Evolutionary conservation across 345 rosid genomes (phyloP).

Genomic region (Pugionium dolabratum): DNA sequence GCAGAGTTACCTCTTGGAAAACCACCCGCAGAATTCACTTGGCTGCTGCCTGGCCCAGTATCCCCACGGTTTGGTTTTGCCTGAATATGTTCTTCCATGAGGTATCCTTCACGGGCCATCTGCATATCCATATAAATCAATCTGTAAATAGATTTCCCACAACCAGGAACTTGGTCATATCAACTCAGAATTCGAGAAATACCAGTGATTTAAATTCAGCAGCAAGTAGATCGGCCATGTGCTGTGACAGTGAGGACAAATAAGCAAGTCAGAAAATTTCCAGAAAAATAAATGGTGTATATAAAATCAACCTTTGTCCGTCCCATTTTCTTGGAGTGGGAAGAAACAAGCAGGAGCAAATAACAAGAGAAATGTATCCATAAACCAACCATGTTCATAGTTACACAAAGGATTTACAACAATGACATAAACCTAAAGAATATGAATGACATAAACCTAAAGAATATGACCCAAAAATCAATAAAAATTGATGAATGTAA

Average conservation of each 20-base stretch:
- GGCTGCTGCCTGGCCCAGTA: conserved; percentile 51
- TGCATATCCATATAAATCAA: conserved; percentile 43
- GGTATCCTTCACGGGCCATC: conserved; percentile 71
- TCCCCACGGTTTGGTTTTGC: conserved; percentile 52
- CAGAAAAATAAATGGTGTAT: conserved; percentile 15
- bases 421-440: conserved; percentile 12
- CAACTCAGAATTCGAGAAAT: conserved; percentile 34
- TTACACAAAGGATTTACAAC: conserved; percentile 18
- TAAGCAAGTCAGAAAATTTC: conserved; percentile 35
- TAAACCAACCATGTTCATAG: conserved; percentile 20
- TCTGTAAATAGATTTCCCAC: conserved; percentile 16
- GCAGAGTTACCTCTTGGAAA: conserved; percentile 57
- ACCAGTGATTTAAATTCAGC: conserved; percentile 70
- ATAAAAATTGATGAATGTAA: too few species aligned
- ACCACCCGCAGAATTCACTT: conserved; percentile 49
- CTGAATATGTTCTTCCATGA: conserved; percentile 56
- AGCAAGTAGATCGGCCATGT: conserved; percentile 84
- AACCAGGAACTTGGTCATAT: conserved; percentile 4
- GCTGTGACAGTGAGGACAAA: conserved; percentile 57
- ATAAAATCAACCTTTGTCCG: conserved; percentile 18
- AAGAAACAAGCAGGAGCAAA: conserved; percentile 17
- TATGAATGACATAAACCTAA: too few species aligned
- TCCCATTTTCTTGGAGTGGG: background rate
- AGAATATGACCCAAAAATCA: too few species aligned
- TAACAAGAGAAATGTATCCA: conserved; percentile 19